Evolutionary conservation across 108 stramenopile genomes (phyloP), one percentile per base, ranked within the genome.

Genomic region (Pseudonitzschia multistriata): DNA sequence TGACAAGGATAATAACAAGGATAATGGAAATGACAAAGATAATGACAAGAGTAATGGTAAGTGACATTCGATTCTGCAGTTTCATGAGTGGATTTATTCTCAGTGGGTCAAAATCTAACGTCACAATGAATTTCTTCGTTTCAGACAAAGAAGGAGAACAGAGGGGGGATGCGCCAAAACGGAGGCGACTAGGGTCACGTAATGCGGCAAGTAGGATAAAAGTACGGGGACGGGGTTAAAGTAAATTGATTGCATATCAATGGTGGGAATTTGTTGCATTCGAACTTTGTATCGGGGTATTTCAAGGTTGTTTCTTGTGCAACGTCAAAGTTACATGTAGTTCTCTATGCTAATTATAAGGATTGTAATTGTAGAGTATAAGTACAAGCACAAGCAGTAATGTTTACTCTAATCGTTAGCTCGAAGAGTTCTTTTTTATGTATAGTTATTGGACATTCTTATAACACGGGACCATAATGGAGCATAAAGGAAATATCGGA

Each of bases 1-100:
- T 42, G 66, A 72, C 25, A 60, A 73, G 6, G 71, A 60, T 42
- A 19, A 4, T 33, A 42, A 31, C 15, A 34, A 49, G 27, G 67
- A 62, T 13, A 59, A 63, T 22, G 68, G 68, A 19, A 70, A 36
- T 6, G 27, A 49, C 19, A 68, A 27, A 37, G 57, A 65, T 11
- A 52, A 35, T 3, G n/a, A 31, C 22, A 62, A 72, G 17, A 62
- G 13, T 27, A 56, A 50, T 29, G 33, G n/a, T n/a, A n/a, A n/a
- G n/a, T n/a, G n/a, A n/a, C n/a, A n/a, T n/a, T n/a, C n/a, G n/a
- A n/a, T n/a, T n/a, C n/a, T n/a, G n/a, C n/a, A n/a, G n/a, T n/a
- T n/a, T n/a, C n/a, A n/a, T n/a, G 10, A 5, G 37, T 39, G 5
- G 5, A 7, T 39, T 10, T 39, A 10, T 39, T 39, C 37, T 10